phyloP scores from a whole-genome alignment of 208 protist genomes.

The Trypanosoma conorhini region DNA sequence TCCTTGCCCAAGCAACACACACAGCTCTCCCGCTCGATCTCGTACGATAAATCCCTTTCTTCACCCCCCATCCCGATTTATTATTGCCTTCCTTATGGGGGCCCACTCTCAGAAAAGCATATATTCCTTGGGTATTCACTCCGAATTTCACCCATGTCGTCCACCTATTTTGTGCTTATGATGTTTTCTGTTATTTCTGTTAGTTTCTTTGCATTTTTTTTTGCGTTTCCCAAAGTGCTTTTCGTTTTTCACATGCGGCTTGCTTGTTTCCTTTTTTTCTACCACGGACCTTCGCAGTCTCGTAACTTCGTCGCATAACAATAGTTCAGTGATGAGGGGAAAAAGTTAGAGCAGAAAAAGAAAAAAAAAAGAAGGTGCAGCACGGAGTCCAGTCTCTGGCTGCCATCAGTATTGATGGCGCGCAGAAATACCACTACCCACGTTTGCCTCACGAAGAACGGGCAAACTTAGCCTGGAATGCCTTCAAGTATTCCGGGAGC shows the following conservation, averaged over 20 bases:
- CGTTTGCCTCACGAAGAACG: neutral
- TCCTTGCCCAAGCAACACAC: neutral
- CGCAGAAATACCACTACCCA: neutral
- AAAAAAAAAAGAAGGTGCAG: neutral
- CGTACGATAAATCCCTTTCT: too few species aligned
- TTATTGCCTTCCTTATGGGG: too few species aligned
- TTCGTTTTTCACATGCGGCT: neutral
- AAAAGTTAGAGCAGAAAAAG: neutral
- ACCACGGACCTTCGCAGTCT: neutral
- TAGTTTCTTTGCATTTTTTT: too few species aligned
- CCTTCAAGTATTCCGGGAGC: slow-evolving; percentile 33
- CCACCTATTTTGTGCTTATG: too few species aligned
- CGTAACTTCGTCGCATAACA: neutral
- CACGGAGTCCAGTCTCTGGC: neutral
- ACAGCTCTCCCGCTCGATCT: too few species aligned
- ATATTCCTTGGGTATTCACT: too few species aligned
- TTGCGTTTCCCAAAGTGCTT: neutral
- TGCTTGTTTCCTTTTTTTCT: neutral
- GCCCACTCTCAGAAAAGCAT: too few species aligned
- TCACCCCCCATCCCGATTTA: too few species aligned
- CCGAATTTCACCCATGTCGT: too few species aligned
- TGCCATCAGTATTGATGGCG: neutral
- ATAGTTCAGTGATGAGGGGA: neutral
- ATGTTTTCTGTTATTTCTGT: too few species aligned
- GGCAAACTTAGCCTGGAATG: slow-evolving; percentile 22